Base-by-base conservation (phyloP, 306 rosid species). In the Styphnolobium japonicum region DNA sequence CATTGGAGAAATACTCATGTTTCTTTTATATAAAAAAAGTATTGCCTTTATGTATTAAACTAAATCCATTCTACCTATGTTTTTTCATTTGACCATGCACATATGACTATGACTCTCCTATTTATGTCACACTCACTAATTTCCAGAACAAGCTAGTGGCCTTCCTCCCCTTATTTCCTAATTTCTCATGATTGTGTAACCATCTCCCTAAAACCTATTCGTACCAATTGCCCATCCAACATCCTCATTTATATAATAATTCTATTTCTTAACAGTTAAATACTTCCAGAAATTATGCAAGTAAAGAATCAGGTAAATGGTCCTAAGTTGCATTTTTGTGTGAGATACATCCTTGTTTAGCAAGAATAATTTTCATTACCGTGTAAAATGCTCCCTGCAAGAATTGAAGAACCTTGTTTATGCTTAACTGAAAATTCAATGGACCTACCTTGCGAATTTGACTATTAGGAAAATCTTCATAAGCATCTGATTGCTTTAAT, bases 401-500 rank as follows among this genome's bases (percentile, higher is more conserved):
- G 46, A 79, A 48, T 70, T 51, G 14, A 60, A 55, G 58, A 65
- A 40, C 37, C 29, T 68, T 78, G 29, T 42, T 78, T 25, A 23
- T 66, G 66, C 19, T 60, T 61, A 65, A 63, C 33, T 37, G 36
- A 72, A 53, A 71, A 71, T 46, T 81, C 27, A 62, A 74, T 15
- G 82, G 66, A 61, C 75, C 33, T 82, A 93, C 99, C 96, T 95
- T 95, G 71, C 97, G 97, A 80, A 95, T 93, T 84, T 91, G 98
- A 84, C 90, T 93, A 82, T 95, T 95, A 46, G 96, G 94, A 16
- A 91, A 85, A 89, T 95, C 97, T 85, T 87, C 97, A 86, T 85
- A 95, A 61, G 91, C 80, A 85, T 89, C 94, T 63, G 83, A 39
- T 77, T 85, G 92, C 84, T 91, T 81, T 51, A 46, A 18, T 60